Base-by-base conservation (phyloP, 2,329 filamentous ascomycete genomes). In the Lanzia echinophila region DNA sequence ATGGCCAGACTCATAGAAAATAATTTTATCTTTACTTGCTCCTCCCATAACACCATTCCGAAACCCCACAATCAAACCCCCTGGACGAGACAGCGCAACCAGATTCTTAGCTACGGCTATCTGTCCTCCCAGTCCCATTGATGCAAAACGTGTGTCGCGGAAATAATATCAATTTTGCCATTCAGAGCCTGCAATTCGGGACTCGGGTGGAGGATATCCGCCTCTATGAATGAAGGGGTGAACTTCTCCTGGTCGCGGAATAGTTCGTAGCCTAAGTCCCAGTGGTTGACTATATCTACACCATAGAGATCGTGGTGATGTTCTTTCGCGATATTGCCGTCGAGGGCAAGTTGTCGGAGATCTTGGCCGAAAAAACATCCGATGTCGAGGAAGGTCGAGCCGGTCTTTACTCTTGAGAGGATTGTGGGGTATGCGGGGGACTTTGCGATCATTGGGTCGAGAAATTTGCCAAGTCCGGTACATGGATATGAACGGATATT, bases 291-390 rank as follows among this genome's bases (percentile, higher is more conserved):
- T 2, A 58, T 13, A 33, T 72, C 70, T 2, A 60, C 54, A 19
- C 66, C 70, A 31, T 62, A 66, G 32, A 67, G 57, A 3, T 66
- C n/a, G 24, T 4, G 4, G 4, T 8, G 4, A 8, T 28, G 24
- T 8, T 4, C 4, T 4, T 28, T 28, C 55, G 53, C 8, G 58
- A 62, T 28, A 3, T 66, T 65, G 0, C 63, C 68, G 31, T 72
- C 70, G n/a, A 60, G 54, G 12, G 54, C 60, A 11, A 71, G 58
- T 17, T 67, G 64, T 13, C 71, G 68, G 2, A 73, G 60, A 38
- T 72, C 68, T 54, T 71, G 69, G 0, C 67, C 70, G 33, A 73
- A 64, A 53, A 68, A 69, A 33, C 68, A 71, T 7, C 69, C 70
- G 2, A 72, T 53, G 53, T 73, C 71, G 17, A 72, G 62, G 3